phyloP scores from a whole-genome alignment of 768 basidiomycete species.

The Pleurotus ostreatus region DNA sequence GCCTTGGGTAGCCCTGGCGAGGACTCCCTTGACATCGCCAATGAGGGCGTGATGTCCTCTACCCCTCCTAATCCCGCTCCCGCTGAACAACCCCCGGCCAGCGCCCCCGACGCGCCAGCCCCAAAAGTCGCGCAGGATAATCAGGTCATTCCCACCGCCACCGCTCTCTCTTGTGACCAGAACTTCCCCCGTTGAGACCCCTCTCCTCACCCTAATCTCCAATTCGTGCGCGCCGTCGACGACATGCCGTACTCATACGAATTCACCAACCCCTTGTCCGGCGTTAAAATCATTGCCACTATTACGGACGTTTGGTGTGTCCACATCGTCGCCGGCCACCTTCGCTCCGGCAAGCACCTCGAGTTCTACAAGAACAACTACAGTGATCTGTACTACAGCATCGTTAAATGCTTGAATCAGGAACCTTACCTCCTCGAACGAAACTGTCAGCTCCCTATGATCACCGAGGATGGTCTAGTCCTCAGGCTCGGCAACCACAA shows the following conservation, averaged over 20 bases:
- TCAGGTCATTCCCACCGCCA: neutral
- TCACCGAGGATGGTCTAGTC: neutral
- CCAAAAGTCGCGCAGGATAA: neutral
- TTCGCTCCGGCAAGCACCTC: neutral
- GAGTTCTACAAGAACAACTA: neutral
- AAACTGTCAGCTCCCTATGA: neutral
- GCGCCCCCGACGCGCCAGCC: neutral
- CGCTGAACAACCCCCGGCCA: neutral
- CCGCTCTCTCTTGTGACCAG: neutral
- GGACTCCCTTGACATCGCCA: neutral
- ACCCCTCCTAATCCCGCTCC: neutral
- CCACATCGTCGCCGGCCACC: neutral
- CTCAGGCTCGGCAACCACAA: neutral
- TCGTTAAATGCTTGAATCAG: neutral
- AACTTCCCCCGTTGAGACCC: neutral
- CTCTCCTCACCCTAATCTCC: neutral
- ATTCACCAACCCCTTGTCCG: neutral
- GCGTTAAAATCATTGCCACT: neutral
- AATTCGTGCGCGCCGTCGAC: neutral
- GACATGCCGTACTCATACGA: neutral
- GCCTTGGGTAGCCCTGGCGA: too few relatives aligned
- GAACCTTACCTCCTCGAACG: neutral
- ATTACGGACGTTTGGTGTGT: neutral
- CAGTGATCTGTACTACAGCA: neutral
- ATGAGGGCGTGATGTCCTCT: neutral